Percentiles rank a stretch among this genome's conserved stretches.
Evolutionary conservation across 495 filamentous ascomycete species (phyloP).

Genomic region (Pseudomonodictys pantanalensis): DNA sequence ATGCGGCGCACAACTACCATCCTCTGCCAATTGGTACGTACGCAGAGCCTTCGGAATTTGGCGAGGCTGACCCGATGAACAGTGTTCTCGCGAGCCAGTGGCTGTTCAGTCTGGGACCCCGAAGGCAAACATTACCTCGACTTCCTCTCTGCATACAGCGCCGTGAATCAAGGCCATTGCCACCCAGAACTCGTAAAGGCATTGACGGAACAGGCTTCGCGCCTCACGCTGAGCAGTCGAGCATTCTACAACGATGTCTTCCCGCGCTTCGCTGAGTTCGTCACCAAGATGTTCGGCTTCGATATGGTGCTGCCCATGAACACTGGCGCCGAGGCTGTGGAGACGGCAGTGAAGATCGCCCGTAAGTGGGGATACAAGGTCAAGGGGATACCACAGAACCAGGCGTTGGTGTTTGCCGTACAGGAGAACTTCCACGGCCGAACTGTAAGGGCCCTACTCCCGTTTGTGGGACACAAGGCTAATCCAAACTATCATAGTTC

Average conservation of each 20-base stretch:
- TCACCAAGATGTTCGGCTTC: constrained; percentile 84
- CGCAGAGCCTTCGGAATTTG: not conserved
- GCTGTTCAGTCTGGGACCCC: constrained; percentile 91
- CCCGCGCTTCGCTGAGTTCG: constrained; percentile 90
- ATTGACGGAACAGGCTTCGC: constrained; percentile 82
- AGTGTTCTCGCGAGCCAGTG: constrained; percentile 62
- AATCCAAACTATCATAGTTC: constrained; percentile 55
- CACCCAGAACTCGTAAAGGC: constrained; percentile 93
- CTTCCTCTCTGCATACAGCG: constrained; percentile 95
- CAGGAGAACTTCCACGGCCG: constrained; percentile 95
- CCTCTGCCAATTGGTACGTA: constrained; percentile 69
- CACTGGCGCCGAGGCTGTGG: constrained; percentile 97
- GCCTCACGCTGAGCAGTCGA: constrained; percentile 87
- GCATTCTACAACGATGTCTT: constrained; percentile 99
- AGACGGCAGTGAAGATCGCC: constrained; percentile 96
- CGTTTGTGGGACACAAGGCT: not conserved
- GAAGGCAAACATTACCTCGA: constrained; percentile 97
- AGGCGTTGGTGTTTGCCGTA: constrained; percentile 81
- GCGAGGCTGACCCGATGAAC: constrained; percentile 35
- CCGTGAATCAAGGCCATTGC: constrained; percentile 98
- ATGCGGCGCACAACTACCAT: constrained; percentile 98
- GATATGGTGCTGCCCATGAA: constrained; percentile 99
- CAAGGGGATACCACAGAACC: constrained; percentile 81
- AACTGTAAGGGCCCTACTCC: constrained; percentile 59
- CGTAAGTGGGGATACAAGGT: constrained; percentile 98